Conservation (phyloP, 2,329 filamentous ascomycete genomes). For the Fusarium kyushuense region DNA sequence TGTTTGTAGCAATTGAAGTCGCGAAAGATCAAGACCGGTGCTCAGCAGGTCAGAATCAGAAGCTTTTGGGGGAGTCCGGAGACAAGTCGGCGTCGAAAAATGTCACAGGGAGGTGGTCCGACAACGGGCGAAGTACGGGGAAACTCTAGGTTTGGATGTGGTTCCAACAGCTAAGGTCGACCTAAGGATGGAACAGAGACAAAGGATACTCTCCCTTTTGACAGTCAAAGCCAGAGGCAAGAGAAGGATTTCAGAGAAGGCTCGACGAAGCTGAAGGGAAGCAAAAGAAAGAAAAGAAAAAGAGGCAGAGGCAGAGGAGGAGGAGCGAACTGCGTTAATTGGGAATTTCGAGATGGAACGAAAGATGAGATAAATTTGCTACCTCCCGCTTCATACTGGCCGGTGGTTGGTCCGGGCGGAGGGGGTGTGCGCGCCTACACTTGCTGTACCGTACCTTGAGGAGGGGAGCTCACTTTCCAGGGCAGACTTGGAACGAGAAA, state of each 20-base stretch:
- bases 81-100: slow-evolving; percentile 24
- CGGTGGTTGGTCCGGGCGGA: slow-evolving; percentile 48
- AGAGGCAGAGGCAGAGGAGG: slow-evolving; percentile 20
- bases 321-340: slow-evolving; percentile 48
- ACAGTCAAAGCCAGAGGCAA: slow-evolving; percentile 33
- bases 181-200: slow-evolving; percentile 19
- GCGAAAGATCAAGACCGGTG: slow-evolving; percentile 23
- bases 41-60: slow-evolving; percentile 20
- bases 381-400: slow-evolving; percentile 31
- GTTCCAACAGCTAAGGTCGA: slow-evolving; percentile 25
- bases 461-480: neutral
- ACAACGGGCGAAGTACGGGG: slow-evolving; percentile 31
- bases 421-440: slow-evolving; percentile 16
- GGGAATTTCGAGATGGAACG: slow-evolving; percentile 45
- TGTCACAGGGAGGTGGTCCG: slow-evolving; percentile 34
- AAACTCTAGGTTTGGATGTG: slow-evolving; percentile 28
- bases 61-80: slow-evolving; percentile 9
- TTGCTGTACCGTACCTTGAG: neutral
- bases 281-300: slow-evolving; percentile 21
- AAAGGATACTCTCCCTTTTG: slow-evolving; percentile 22
- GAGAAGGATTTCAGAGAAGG: slow-evolving; percentile 25
- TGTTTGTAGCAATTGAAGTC: slow-evolving; percentile 39
- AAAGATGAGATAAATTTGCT: slow-evolving; percentile 50
- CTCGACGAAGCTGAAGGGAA: slow-evolving; percentile 27
- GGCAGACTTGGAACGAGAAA: neutral